Conservation (phyloP, 2,329 filamentous ascomycete species). For the Erysiphe neolycopersici region DNA sequence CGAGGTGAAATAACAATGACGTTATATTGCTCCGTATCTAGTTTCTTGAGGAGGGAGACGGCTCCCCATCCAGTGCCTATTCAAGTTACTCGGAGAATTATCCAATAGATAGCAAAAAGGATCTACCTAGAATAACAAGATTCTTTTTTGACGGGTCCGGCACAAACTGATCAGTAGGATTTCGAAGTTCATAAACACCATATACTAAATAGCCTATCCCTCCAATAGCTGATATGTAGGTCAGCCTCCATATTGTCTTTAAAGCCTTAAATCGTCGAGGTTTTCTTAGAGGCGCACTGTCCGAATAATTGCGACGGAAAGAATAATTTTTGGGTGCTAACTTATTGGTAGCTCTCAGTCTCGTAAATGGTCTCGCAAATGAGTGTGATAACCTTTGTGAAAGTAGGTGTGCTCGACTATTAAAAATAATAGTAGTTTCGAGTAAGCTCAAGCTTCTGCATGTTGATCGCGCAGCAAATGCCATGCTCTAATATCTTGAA, state of each 20-base stretch:
- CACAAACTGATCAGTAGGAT: constrained; percentile 53
- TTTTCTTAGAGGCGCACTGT: constrained; percentile 20
- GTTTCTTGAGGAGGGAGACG: constrained; percentile 89
- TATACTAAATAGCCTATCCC: constrained; percentile 49
- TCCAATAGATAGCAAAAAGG: neutral
- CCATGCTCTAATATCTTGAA: too few relatives aligned
- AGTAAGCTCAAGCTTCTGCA: too few relatives aligned
- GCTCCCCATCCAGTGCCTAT: constrained; percentile 88
- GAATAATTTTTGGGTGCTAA: too few relatives aligned
- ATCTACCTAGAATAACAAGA: constrained; percentile 66
- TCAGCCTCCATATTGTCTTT: constrained; percentile 60
- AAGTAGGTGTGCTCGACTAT: too few relatives aligned
- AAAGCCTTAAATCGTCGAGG: constrained; percentile 38
- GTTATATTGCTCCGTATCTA: constrained; percentile 98
- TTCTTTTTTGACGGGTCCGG: constrained; percentile 88
- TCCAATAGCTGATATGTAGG: constrained; percentile 47
- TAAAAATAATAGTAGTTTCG: too few relatives aligned
- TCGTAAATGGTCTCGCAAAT: too few relatives aligned
- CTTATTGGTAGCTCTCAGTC: too few relatives aligned
- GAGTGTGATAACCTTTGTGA: too few relatives aligned
- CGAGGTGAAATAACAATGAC: constrained; percentile 91
- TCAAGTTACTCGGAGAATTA: constrained; percentile 1
- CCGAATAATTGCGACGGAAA: constrained; percentile 18
- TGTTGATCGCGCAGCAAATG: too few relatives aligned
- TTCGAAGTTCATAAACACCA: constrained; percentile 54